Base-by-base conservation (phyloP, 2,329 filamentous ascomycete genomes). In the Aspergillus glaucus region DNA sequence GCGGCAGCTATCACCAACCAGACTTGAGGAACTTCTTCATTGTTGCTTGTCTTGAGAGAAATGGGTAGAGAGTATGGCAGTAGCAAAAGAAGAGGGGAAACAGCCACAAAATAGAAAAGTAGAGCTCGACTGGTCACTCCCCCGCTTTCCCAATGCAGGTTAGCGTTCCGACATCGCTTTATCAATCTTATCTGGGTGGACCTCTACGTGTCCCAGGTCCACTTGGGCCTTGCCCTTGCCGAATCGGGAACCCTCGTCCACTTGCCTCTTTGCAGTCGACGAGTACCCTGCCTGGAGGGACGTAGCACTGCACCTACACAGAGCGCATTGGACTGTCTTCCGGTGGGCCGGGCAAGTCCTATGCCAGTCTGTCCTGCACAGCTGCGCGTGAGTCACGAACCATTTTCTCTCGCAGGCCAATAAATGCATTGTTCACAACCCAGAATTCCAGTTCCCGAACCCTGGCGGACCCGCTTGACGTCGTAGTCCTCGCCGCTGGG, bases 141-240 rank as follows among this genome's bases (percentile, higher is more conserved):
- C 37, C 37, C 37, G 37, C 37, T 21, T 40, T 40, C 37, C 37
- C 37, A 19, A 19, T 19, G 7, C 15, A 12, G 17, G 15, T 22
- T 26, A 28, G 24, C 41, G 21, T 26, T 43, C 41, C 41, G 41
- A 43, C 41, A 43, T 43, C 41, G 41, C 41, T 43, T 43, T 43
- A 43, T 43, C 41, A 43, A 43, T 43, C 41, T 43, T 43, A 43
- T 43, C 41, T 43, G 9, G 21, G 41, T 28, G 22, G 41, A 19
- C 14, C 41, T 14, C 41, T 43, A 43, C 41, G 41, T 43, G 41
- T 26, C 15, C 24, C 24, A 22, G 41, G 14, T 17, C 41, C 22
- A 43, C 22, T 43, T 43, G 24, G 22, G 24, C 8, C 12, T 22
- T 12, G 15, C 37, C 37, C 10, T 40, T 40, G 17, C 37, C 37